These are phyloP conservation scores for Trametes elegans DNA, from an alignment of 768 basidiomycete genomes.

Conservation along the genomic window DNA sequence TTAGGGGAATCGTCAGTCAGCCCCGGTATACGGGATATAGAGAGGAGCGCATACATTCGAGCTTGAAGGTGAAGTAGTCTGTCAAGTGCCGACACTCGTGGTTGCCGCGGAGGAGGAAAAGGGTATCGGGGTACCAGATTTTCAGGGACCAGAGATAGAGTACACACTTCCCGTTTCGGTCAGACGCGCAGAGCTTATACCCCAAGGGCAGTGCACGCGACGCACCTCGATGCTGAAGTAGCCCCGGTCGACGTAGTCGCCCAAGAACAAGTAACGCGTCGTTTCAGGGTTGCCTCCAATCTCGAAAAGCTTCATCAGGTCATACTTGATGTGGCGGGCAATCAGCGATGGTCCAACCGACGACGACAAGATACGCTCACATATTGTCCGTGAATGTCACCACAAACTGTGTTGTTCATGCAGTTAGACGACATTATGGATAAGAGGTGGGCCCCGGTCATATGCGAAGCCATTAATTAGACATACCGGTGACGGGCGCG, in stretches of 20 bases:
- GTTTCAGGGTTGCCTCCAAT: conserved; percentile 74
- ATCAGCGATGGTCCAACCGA: conserved; percentile 3
- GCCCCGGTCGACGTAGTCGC: conserved; percentile 74
- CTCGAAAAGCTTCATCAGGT: conserved; percentile 79
- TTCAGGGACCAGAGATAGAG: conserved; percentile 97
- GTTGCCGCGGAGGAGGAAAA: conserved; percentile 96
- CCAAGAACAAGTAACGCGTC: conserved; percentile 71
- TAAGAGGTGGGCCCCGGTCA: neutral
- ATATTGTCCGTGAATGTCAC: conserved; percentile 99
- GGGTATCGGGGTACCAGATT: conserved; percentile 98
- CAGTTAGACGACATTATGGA: conserved; percentile 20
- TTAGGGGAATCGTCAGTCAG: neutral
- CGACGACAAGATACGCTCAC: conserved; percentile 50
- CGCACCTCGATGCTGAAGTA: conserved; percentile 74
- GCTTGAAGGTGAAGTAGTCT: conserved; percentile 98
- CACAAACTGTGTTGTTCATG: conserved; percentile 49
- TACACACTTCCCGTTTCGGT: conserved; percentile 66
- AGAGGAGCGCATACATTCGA: conserved; percentile 71
- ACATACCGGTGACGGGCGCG: conserved; percentile 92
- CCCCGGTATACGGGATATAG: neutral
- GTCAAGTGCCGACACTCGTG: conserved; percentile 99
- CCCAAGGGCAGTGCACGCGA: neutral
- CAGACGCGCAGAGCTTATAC: neutral
- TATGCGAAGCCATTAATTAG: neutral
- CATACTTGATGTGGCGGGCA: conserved; percentile 44